Percentiles rank a stretch among this genome's conserved stretches.
These are phyloP conservation scores for Metschnikowia corniflorae DNA, from an alignment of 805 yeast genomes.

Conservation along the genomic window DNA sequence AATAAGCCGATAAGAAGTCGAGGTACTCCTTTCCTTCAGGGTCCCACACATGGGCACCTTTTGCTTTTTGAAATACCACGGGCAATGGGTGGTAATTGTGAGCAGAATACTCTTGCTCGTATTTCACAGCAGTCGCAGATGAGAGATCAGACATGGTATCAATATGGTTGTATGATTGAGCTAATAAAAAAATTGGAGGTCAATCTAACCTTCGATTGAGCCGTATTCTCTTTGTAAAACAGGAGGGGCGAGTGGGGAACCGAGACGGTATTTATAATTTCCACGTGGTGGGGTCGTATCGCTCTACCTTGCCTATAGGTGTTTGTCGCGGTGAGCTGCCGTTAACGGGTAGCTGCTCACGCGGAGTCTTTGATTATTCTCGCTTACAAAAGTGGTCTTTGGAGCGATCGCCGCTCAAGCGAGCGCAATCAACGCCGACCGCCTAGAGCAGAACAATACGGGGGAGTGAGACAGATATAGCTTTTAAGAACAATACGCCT, in stretches of 20 bases:
- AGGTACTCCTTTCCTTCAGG: slow-evolving; percentile 94
- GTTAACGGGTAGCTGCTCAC: neutral
- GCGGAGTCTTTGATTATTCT: neutral
- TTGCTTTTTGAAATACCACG: slow-evolving; percentile 82
- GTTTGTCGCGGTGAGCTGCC: slow-evolving; percentile 17
- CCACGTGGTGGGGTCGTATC: slow-evolving; percentile 10
- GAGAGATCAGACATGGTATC: slow-evolving; percentile 38
- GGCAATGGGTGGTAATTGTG: slow-evolving; percentile 97
- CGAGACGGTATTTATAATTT: slow-evolving; percentile 8
- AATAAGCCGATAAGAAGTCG: slow-evolving; percentile 90
- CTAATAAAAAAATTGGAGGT: no score
- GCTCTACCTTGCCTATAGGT: slow-evolving; percentile 23
- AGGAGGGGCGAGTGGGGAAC: neutral
- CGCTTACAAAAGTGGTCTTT: slow-evolving; percentile 7
- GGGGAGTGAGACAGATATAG: no score
- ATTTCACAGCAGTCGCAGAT: slow-evolving; percentile 59
- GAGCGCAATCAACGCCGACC: slow-evolving; percentile 5
- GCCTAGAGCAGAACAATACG: no score
- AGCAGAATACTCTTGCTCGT: slow-evolving; percentile 82
- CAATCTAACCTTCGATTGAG: no score
- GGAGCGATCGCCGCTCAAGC: slow-evolving; percentile 1
- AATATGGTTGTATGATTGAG: no score
- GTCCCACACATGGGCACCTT: slow-evolving; percentile 95
- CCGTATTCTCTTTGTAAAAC: neutral
- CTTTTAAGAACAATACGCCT: no score